These are phyloP conservation scores for Apophysomyces sp. DNA, from an alignment of 371 early-diverging fungal genomes.

Conservation along the genomic window DNA sequence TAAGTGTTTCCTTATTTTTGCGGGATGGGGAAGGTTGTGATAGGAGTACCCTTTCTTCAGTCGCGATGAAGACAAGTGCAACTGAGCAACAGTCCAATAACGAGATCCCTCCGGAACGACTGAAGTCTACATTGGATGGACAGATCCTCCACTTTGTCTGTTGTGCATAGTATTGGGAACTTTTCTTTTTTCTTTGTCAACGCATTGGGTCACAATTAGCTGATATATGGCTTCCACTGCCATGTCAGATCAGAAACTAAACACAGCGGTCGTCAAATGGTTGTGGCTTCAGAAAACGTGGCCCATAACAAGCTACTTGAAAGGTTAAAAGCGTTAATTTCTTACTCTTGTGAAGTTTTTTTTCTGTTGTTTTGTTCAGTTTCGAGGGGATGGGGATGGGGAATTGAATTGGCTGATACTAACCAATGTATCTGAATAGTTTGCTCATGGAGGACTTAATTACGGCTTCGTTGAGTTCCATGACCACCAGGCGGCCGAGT, in stretches of 20 bases:
- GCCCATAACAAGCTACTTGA: not conserved
- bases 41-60: not conserved
- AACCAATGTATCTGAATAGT: not conserved
- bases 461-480: constrained; percentile 90
- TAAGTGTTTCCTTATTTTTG: constrained; percentile 41
- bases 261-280: not conserved
- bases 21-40: constrained; percentile 9
- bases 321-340: constrained; percentile 2
- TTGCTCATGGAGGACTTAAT: constrained; percentile 53
- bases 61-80: not conserved
- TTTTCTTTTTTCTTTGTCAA: not conserved
- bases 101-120: not conserved
- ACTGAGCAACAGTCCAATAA: not conserved
- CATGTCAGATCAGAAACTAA: not conserved
- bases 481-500: constrained; percentile 72
- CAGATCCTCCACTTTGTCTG: not conserved
- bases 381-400: not conserved
- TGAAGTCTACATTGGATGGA: not conserved
- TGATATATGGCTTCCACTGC: constrained; percentile 1
- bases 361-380: not conserved
- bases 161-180: not conserved
- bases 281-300: not conserved
- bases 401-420: not conserved
- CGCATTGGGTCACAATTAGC: not conserved
- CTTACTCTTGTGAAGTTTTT: not conserved